phyloP scores from a whole-genome alignment of 2,329 filamentous ascomycete species.

The Apiospora marii region DNA sequence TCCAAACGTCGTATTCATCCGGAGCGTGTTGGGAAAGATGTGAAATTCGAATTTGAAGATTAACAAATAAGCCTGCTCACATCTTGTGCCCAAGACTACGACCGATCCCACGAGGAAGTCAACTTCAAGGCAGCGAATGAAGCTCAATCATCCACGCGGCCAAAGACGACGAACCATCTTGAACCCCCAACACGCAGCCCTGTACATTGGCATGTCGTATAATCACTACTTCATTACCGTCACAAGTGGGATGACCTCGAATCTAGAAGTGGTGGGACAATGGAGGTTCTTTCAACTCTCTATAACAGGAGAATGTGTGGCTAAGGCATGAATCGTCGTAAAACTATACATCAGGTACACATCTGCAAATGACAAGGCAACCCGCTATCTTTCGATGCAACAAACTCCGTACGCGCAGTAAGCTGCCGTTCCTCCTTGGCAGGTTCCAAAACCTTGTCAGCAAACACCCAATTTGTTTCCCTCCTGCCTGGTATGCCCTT shows the following conservation, averaged over 20 bases:
- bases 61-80: too few species aligned
- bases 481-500: slow-evolving; percentile 1
- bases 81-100: too few species aligned
- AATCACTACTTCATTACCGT: neutral
- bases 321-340: slow-evolving; percentile 9
- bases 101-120: too few species aligned
- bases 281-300: neutral
- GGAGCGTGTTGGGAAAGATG: too few species aligned
- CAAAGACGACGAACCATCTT: too few species aligned
- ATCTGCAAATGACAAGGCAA: slow-evolving; percentile 5
- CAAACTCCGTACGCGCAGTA: neutral
- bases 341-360: slow-evolving; percentile 18
- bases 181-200: too few species aligned
- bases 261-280: neutral
- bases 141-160: too few species aligned
- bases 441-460: neutral
- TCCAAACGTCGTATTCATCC: too few species aligned
- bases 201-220: too few species aligned
- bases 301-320: neutral
- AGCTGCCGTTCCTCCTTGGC: neutral
- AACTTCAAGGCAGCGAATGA: too few species aligned
- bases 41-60: too few species aligned
- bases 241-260: neutral
- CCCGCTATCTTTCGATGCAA: neutral
- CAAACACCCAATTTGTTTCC: slow-evolving; percentile 11